Conservation (phyloP, 116 monocot genomes). For the Posidonia oceanica region DNA sequence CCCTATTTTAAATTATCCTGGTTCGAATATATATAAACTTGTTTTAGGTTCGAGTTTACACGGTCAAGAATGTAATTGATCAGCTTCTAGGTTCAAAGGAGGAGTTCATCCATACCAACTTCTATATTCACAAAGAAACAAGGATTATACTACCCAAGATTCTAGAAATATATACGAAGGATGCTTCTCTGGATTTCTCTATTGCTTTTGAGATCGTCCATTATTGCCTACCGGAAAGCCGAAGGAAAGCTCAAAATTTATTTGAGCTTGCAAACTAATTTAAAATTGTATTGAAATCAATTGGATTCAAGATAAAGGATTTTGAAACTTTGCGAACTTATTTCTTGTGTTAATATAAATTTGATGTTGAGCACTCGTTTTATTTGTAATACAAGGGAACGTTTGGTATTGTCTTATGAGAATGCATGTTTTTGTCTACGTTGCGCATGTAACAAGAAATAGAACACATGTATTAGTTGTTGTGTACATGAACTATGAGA, state of each 20-base stretch:
- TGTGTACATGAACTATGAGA: too few relatives aligned
- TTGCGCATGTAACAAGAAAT: too few relatives aligned
- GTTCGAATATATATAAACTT: not conserved
- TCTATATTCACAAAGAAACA: constrained; percentile 48
- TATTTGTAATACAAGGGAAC: too few relatives aligned
- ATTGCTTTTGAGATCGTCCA: constrained; percentile 46
- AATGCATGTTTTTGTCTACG: too few relatives aligned
- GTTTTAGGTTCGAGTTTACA: constrained; percentile 71
- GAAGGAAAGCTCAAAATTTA: constrained; percentile 19
- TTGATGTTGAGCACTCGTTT: too few relatives aligned
- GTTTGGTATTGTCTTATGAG: too few relatives aligned
- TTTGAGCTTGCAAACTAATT: too few relatives aligned
- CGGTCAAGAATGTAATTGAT: constrained; percentile 37
- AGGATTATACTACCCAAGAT: constrained; percentile 75
- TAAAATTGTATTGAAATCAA: too few relatives aligned
- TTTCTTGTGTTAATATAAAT: too few relatives aligned
- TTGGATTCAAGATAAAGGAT: too few relatives aligned
- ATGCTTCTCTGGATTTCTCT: constrained; percentile 35
- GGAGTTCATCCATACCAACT: constrained; percentile 73
- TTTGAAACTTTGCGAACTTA: too few relatives aligned
- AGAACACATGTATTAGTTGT: too few relatives aligned
- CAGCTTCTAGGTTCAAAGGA: constrained; percentile 68
- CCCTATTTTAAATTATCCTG: not conserved
- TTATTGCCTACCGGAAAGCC: constrained; percentile 43
- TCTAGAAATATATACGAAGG: constrained; percentile 56